Base-by-base conservation (phyloP, 2,329 filamentous ascomycete species). In the Parascedosporium putredinis region DNA sequence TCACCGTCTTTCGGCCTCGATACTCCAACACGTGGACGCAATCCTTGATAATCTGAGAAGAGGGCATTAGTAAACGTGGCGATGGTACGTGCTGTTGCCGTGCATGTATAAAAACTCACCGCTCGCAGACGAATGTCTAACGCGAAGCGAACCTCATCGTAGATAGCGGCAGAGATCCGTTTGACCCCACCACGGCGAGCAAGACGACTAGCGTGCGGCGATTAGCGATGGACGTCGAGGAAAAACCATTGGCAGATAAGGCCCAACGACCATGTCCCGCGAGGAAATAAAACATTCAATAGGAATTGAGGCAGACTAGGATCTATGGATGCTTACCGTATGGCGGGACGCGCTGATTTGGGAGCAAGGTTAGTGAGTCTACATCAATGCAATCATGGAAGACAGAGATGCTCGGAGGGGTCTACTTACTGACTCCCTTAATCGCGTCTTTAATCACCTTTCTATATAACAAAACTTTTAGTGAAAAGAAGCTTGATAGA, bases 101-200 rank as follows among this genome's bases (percentile, higher is more conserved):
- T n/a, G n/a, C n/a, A n/a, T n/a, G n/a, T n/a, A n/a, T n/a, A n/a
- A n/a, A n/a, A n/a, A n/a, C 66, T 29, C 66, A 82, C 79, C 24
- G 55, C 54, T 4, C 65, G 55, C 0, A 90, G 64, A 0, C 72
- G 67, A 0, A 57, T 53, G 20, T 72, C 77, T 1, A 90, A 48
- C 0, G 70, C 77, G 0, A 3, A 16, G 0, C 86, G 70, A 0
- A 73, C 62, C 0, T 86, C 81, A 0, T 80, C 70, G 57, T 90
- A 90, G 2, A 89, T 82, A 0, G 43, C 55, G 0, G 60, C 74
- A 0, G 81, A 83, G 7, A 90, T 88, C 0, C 86, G 72, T 60
- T 89, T 89, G 0, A 91, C 82, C 0, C 86, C 86, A 1, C 86
- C 86, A 5, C 86, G 79, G 5, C 86, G 78, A 1, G 86, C 86